These are phyloP conservation scores for Cyclotella choctawhatcheeana DNA, from an alignment of 108 stramenopile genomes.

Conservation along the genomic window DNA sequence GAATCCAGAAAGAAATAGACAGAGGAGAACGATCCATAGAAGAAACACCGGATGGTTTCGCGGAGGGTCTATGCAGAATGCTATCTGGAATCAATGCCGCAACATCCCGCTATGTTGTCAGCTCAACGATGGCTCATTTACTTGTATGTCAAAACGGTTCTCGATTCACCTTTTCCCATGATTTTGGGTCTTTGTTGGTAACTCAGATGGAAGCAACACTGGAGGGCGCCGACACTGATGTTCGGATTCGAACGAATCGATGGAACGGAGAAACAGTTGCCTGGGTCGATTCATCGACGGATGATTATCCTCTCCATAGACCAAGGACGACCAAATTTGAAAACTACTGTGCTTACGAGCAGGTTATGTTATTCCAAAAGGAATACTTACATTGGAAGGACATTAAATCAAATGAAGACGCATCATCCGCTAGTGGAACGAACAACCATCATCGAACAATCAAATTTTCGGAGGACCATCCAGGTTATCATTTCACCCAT, in stretches of 20 bases:
- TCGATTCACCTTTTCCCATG: constrained; percentile 33
- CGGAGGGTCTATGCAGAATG: constrained; percentile 24
- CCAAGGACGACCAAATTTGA: constrained; percentile 15
- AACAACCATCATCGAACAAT: too few relatives aligned
- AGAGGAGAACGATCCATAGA: background rate
- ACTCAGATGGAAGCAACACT: constrained; percentile 25
- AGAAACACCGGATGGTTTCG: constrained; percentile 18
- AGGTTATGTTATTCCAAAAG: constrained; percentile 25
- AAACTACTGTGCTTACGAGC: constrained; percentile 16
- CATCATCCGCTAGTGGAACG: too few relatives aligned
- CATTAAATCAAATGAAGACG: constrained; percentile 4
- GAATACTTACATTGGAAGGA: constrained; percentile 12
- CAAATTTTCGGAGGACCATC: too few relatives aligned
- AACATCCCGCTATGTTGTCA: constrained; percentile 22
- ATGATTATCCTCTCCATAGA: constrained; percentile 26
- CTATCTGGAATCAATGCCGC: constrained; percentile 30
- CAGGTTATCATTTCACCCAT: too few relatives aligned
- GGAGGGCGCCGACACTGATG: constrained; percentile 10
- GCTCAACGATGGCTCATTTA: constrained; percentile 23
- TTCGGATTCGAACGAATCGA: constrained; percentile 1
- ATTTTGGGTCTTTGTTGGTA: constrained; percentile 27
- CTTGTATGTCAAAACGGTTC: constrained; percentile 12
- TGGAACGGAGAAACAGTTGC: background rate
- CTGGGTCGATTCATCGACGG: constrained; percentile 21
- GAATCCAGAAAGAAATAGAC: constrained; percentile 4